Evolutionary conservation across 139 green algal species (phyloP), one percentile per base, ranked within the genome.

Genomic region (Chlamydomonas eustigma): DNA sequence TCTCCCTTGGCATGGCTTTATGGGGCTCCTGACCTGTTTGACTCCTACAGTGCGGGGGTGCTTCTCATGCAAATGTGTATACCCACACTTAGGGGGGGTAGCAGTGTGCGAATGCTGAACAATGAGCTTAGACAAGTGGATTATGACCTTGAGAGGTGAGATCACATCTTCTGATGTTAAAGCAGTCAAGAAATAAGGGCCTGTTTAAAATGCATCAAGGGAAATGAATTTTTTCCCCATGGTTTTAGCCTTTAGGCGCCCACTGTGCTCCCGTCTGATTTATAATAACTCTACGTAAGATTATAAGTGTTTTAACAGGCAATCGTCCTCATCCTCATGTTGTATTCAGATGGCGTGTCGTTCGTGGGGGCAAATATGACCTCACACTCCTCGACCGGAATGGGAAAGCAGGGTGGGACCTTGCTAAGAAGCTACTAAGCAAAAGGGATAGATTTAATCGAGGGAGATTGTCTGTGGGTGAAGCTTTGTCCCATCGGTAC

Each of bases 1-100:
- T 89, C 93, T 2, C 93, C 93, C 1, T 79, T 96, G 3, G 85
- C 85, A 8, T 97, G 92, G 92, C 1, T 82, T 35, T 89, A 91
- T n/a, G 92, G 91, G 64, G 69, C 83, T 3, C 93, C 93, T 0
- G 90, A 96, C 83, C 89, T 97, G 6, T 97, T 97, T 76, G 93
- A 97, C 82, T 86, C 83, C 1, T 97, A 96, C 89, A 86, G 35
- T 4, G 76, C 37, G 2, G 90, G 91, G 35, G 76, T 95, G 33
- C 79, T 94, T 5, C 77, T 96, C 18, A 76, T 96, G 83, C 90
- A 93, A 75, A 78, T 90, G 77, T 39, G 37, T 24, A 85, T 97
- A 33, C 93, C 93, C 1, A 76, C 95, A 89, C 83, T 97, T 70
- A 80, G 91, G 24, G 76, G 76, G 2, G 71, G n/a, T 0, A 50